Percentiles rank a stretch among this genome's conserved stretches.
These are phyloP conservation scores for Aureobasidium sp. DNA, from an alignment of 2,329 filamentous ascomycete genomes.

Conservation along the genomic window DNA sequence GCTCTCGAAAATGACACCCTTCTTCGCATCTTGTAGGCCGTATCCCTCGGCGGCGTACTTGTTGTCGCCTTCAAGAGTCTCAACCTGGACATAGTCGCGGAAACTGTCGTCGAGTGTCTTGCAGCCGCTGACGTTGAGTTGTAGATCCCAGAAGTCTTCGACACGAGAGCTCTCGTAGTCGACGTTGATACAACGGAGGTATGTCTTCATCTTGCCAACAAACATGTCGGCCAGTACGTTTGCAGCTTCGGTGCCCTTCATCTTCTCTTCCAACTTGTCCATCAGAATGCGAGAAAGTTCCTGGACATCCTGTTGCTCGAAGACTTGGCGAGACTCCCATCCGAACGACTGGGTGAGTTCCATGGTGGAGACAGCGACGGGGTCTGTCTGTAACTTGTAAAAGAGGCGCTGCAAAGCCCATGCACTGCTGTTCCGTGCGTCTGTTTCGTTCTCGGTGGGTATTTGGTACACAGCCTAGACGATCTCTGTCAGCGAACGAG, in stretches of 20 bases:
- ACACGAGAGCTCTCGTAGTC: slow-evolving; percentile 92
- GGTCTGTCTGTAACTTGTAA: slow-evolving; percentile 85
- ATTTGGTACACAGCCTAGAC: slow-evolving; percentile 87
- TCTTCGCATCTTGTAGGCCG: slow-evolving; percentile 92
- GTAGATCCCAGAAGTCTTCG: slow-evolving; percentile 98
- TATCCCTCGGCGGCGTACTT: slow-evolving; percentile 92
- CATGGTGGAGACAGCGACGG: slow-evolving; percentile 74
- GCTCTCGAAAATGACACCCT: slow-evolving; percentile 93
- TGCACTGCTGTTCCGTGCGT: slow-evolving; percentile 69
- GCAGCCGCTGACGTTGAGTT: slow-evolving; percentile 92
- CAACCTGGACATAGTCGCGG: slow-evolving; percentile 90
- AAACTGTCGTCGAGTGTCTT: slow-evolving; percentile 91
- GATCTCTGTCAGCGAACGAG: not conserved
- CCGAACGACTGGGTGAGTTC: slow-evolving; percentile 96
- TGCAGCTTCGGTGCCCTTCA: slow-evolving; percentile 92
- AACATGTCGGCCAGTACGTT: slow-evolving; percentile 86
- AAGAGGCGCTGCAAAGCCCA: slow-evolving; percentile 91
- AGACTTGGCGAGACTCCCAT: slow-evolving; percentile 96
- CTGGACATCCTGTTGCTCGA: slow-evolving; percentile 97
- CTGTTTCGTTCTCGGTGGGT: slow-evolving; percentile 77
- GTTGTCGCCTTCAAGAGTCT: slow-evolving; percentile 96
- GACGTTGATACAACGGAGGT: slow-evolving; percentile 97
- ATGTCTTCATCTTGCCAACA: slow-evolving; percentile 96
- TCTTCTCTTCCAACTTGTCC: slow-evolving; percentile 93
- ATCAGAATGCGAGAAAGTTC: slow-evolving; percentile 94